Percentiles rank a stretch among this genome's conserved stretches.
Conservation (phyloP, 352 stramenopile genomes). For the Globisporangium paddicum region DNA sequence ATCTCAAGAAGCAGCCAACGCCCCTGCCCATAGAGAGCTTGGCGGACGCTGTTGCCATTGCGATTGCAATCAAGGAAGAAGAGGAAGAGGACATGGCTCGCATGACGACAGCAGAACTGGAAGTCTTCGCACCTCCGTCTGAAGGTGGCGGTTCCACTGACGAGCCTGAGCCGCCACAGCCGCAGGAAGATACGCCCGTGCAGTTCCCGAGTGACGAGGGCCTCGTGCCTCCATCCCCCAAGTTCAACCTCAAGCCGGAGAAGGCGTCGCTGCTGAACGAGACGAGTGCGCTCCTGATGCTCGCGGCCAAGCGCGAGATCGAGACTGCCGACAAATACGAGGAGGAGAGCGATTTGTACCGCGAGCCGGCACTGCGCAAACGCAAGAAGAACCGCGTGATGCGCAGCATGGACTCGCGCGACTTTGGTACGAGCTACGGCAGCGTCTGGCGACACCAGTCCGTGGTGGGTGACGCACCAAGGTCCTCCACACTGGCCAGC, state of each 20-base stretch:
- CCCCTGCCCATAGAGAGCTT: conserved; percentile 5
- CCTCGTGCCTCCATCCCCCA: background rate
- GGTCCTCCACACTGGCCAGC: conserved; percentile 1
- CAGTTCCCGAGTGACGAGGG: background rate
- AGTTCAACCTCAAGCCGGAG: conserved; percentile 7
- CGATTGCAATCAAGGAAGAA: conserved; percentile 4
- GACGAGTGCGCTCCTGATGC: conserved; percentile 32
- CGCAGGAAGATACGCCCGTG: background rate
- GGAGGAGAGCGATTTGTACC: conserved; percentile 68
- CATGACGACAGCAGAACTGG: background rate
- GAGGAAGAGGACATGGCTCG: background rate
- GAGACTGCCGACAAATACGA: conserved; percentile 20
- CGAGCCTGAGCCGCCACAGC: conserved; percentile 8
- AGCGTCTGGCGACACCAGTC: conserved; percentile 11
- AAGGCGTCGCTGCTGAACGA: conserved; percentile 17
- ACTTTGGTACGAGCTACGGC: conserved; percentile 10
- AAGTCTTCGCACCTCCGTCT: background rate
- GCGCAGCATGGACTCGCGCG: conserved; percentile 8
- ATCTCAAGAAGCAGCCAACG: conserved; percentile 10
- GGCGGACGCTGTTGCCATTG: conserved; percentile 10
- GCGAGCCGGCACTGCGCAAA: conserved; percentile 56
- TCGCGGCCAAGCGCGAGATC: conserved; percentile 29
- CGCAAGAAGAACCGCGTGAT: conserved; percentile 16
- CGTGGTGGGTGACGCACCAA: background rate
- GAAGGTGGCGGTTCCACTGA: conserved; percentile 2